These are phyloP conservation scores for Pyricularia pennisetigena DNA, from an alignment of 2,329 filamentous ascomycete species.

Conservation along the genomic window DNA sequence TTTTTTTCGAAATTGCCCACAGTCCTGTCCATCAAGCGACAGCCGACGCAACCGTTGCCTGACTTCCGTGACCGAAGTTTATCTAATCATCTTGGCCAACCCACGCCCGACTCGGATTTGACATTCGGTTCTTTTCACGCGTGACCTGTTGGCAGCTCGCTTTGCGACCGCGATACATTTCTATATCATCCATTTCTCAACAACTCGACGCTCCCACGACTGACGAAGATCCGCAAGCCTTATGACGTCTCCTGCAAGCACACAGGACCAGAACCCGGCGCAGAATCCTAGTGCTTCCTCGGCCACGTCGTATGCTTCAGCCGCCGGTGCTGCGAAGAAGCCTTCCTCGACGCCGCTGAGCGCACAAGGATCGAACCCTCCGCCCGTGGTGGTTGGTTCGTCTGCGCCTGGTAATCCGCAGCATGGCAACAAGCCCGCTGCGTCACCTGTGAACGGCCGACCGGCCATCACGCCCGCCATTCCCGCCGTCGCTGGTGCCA, in stretches of 20 bases:
- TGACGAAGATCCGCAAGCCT: slow-evolving; percentile 20
- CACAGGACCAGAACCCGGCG: slow-evolving; percentile 43
- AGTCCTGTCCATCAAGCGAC: not conserved
- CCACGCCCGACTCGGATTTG: slow-evolving; percentile 4
- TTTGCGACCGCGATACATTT: not conserved
- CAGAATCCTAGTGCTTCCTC: slow-evolving; percentile 44
- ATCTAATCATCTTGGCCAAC: not conserved
- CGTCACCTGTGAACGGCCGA: slow-evolving; percentile 80
- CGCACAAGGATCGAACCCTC: slow-evolving; percentile 46
- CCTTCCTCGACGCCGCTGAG: slow-evolving; percentile 49
- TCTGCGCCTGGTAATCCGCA: slow-evolving; percentile 38
- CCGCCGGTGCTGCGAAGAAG: slow-evolving; percentile 55
- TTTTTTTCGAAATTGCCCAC: not conserved
- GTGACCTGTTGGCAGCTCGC: not conserved
- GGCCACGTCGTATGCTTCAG: slow-evolving; percentile 58
- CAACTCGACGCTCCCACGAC: slow-evolving; percentile 7
- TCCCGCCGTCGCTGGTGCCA: slow-evolving; percentile 50
- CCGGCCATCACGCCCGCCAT: slow-evolving; percentile 59
- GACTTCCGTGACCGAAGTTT: not conserved
- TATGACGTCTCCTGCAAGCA: slow-evolving; percentile 53
- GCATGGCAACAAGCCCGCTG: slow-evolving; percentile 55
- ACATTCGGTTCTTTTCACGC: not conserved
- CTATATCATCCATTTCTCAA: not conserved
- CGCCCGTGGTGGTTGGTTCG: slow-evolving; percentile 45
- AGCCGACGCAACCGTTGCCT: not conserved